Evolutionary conservation across 1,139 yeast genomes (phyloP), one percentile per base, ranked within the genome.

Genomic region (Debaryomycetaceae sp.): DNA sequence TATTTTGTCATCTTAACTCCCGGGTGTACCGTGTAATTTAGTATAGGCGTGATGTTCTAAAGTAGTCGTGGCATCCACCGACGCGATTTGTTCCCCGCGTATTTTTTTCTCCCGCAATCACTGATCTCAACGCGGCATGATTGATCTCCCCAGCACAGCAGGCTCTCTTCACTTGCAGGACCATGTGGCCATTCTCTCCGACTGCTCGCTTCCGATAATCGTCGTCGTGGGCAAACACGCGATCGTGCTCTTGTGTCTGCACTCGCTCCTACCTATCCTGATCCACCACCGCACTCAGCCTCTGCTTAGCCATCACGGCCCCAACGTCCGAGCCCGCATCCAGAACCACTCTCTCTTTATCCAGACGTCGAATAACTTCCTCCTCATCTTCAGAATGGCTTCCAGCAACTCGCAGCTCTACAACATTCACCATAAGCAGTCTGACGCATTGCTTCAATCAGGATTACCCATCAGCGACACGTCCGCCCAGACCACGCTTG

Each of bases 231-330:
- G 67, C 12, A 27, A 38, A 4, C 37, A 46, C 3, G 35, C 57
- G 11, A 44, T 63, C 2, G 41, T 47, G 14, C 35, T 62, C 5
- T 42, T 50, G 33, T 46, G 63, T 37, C 51, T 53, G 32, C 36
- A 35, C 28, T 53, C 64, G 2, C 45, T 63, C 18, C 34, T 62
- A 13, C 68, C 67, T 3, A 33, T 62, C 11, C 46, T 58, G 2
- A 34, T 41, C n/a, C 64, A 60, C 35, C 38, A 42, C 11, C 39
- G 70, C 36, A 32, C 46, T 3, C 29, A 34, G 13, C 55, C 51
- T 13, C 58, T 66, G n/a, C 33, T 63, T 2, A 40, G 48, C 7
- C 43, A 47, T 13, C 63, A 62, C 39, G 71, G 70, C 0, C 16
- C 30, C 11, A 58, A 57, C 30, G 25, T 36, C 13, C 42, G 43